Conservation (phyloP, 495 filamentous ascomycete genomes). For the Aspergillus bridgeri region DNA sequence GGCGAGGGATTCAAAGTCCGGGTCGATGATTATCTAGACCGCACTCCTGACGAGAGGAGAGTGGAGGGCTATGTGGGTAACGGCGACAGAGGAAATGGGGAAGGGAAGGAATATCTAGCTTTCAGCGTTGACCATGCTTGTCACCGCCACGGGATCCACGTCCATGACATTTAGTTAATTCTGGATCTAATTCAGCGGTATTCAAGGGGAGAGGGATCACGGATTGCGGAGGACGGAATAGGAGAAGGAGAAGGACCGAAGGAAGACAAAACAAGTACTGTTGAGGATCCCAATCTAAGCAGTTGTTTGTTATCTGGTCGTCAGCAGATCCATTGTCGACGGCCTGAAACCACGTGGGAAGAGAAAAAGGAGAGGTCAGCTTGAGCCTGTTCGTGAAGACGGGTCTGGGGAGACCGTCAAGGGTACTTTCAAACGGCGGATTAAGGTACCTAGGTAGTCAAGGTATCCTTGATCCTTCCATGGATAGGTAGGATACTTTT, state of each 20-base stretch:
- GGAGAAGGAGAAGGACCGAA: background rate
- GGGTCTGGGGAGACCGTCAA: background rate
- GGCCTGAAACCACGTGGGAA: background rate
- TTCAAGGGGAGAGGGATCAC: background rate
- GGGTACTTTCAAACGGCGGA: background rate
- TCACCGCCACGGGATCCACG: background rate
- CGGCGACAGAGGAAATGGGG: background rate
- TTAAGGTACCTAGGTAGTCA: too few species aligned
- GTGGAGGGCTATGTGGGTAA: background rate
- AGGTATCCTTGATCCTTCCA: too few species aligned
- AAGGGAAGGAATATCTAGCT: background rate
- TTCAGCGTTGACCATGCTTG: background rate
- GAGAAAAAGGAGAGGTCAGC: background rate
- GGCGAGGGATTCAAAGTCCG: background rate
- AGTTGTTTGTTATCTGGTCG: background rate
- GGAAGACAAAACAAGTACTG: background rate
- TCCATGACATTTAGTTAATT: background rate
- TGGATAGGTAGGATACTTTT: too few species aligned
- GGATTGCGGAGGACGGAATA: background rate
- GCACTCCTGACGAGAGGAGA: background rate
- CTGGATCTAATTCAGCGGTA: background rate
- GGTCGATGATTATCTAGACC: background rate
- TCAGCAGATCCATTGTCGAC: background rate
- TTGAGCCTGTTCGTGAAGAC: background rate
- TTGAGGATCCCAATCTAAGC: background rate